Percentiles rank a stretch among this genome's conserved stretches.
Evolutionary conservation across 768 basidiomycete genomes (phyloP).

Genomic region (Pholiota conissans): DNA sequence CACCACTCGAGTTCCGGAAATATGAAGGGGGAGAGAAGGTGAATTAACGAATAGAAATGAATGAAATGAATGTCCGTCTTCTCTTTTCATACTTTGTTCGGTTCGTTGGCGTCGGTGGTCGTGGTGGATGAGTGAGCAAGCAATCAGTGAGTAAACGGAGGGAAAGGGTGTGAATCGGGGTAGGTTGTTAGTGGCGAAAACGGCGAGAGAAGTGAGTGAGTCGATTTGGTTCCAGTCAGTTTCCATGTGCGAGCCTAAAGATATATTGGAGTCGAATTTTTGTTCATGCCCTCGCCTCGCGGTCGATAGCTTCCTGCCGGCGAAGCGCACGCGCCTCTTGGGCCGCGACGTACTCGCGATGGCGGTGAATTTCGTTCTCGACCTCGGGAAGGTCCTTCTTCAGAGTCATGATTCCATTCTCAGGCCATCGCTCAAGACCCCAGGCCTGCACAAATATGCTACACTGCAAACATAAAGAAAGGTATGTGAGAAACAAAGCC

Average conservation of each 20-base stretch:
- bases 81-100: neutral
- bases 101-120: neutral
- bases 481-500: neutral
- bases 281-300: neutral
- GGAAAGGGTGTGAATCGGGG: no score
- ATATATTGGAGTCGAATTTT: no score
- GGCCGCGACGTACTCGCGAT: conserved; percentile 9
- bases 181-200: no score
- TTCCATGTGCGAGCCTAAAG: no score
- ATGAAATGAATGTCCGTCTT: neutral
- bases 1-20: neutral
- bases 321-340: neutral
- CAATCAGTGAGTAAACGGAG: no score
- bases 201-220: no score
- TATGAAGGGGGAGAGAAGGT: neutral
- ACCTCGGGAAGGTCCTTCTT: conserved; percentile 51
- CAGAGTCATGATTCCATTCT: conserved; percentile 56
- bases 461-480: conserved; percentile 44
- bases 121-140: no score
- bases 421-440: conserved; percentile 72
- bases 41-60: neutral
- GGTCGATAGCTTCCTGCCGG: conserved; percentile 1
- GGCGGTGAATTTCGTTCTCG: conserved; percentile 45
- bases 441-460: conserved; percentile 78
- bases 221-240: no score